phyloP scores from a whole-genome alignment of 208 protist species.

The Perkinsela sp. region DNA sequence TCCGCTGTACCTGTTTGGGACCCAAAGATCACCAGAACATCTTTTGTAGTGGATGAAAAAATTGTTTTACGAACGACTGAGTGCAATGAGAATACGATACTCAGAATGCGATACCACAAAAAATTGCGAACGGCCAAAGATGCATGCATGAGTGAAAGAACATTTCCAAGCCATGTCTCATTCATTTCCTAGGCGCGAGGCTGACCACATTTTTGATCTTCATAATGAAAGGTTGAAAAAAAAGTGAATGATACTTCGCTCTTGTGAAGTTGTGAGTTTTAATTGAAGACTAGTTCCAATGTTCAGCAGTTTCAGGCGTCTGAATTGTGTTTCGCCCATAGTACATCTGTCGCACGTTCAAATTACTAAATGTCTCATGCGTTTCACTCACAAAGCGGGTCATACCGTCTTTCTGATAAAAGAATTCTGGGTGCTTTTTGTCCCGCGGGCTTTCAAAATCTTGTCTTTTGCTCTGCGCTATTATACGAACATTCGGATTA shows the following conservation, averaged over 20 bases:
- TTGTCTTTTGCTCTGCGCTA: neutral
- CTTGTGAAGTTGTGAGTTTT: no score
- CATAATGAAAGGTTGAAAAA: no score
- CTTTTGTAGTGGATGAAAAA: no score
- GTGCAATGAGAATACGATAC: no score
- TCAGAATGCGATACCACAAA: no score
- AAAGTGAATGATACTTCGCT: no score
- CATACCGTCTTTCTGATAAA: neutral
- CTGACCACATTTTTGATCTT: no score
- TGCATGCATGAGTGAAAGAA: no score
- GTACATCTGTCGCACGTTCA: neutral
- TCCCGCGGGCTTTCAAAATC: neutral
- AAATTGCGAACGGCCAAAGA: no score
- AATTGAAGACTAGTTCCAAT: neutral
- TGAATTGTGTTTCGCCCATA: neutral
- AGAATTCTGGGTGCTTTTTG: neutral
- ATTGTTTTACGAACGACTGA: no score
- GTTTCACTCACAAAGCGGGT: neutral
- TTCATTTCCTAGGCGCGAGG: no score
- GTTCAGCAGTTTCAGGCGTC: neutral
- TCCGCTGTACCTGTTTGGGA: neutral
- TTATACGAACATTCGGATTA: neutral
- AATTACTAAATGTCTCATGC: neutral
- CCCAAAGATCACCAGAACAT: neutral
- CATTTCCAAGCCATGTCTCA: no score